Evolutionary conservation across 2,329 filamentous ascomycete genomes (phyloP), one percentile per base, ranked within the genome.

Genomic region (Fusarium abutilonis): DNA sequence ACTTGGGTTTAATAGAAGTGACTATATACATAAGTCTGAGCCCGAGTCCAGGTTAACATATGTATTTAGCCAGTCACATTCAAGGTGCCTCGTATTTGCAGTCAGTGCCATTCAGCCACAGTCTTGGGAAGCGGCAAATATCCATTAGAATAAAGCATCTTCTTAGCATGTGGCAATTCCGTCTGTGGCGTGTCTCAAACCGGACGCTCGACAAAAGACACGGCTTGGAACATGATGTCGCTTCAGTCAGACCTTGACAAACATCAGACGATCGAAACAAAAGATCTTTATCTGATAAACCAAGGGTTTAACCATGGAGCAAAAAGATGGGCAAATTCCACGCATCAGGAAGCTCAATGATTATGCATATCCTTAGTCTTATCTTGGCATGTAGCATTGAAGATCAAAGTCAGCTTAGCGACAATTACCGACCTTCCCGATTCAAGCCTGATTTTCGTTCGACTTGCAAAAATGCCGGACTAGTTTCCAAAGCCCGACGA

Each of bases 381-480:
- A 32, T n/a, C 66, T 69, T 67, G 66, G 66, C 66, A 60, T 36
- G 60, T 64, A 50, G 50, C 65, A 55, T 13, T 15, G 46, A 40
- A 28, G 50, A n/a, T 34, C 32, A 51, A 41, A 49, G 34, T 40
- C 43, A 52, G 59, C 59, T 38, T 51, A 50, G 44, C 34, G 15
- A 8, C 11, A 48, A 17, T 47, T 56, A 48, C 28, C 6, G 62
- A 64, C 62, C 62, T 64, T 64, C 62, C 62, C 45, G 45, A 64
- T 64, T 46, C 0, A 47, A 28, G 0, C 1, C 23, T 11, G 62
- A 64, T 64, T 62, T 47, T 54, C 62, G 6, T 26, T 7, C 7
- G 15, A 14, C 8, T 21, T 29, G 13, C 36, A 42, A 44, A 14
- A 35, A 42, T 8, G 1, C 42, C 61, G 47, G 56, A 51, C 29